Evolutionary conservation across 768 basidiomycete species (phyloP).

Genomic region (Dictyophora rubrovolvata): DNA sequence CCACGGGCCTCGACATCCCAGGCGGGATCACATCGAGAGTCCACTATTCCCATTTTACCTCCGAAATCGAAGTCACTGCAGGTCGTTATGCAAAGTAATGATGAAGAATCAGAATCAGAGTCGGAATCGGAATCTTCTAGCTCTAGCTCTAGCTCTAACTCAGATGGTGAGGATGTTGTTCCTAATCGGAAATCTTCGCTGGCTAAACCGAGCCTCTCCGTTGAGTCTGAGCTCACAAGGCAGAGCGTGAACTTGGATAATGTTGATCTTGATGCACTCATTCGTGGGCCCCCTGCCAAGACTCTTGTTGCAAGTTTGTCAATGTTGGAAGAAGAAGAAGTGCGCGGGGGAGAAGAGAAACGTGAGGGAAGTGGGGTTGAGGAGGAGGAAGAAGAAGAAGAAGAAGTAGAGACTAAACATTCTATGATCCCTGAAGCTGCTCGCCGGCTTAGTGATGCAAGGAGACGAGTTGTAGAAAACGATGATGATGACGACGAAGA

Average conservation of each 20-base stretch:
- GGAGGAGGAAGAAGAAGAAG: conserved; percentile 23
- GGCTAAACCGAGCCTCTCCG: not conserved
- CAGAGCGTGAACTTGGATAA: conserved; percentile 8
- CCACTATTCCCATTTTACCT: conserved; percentile 18
- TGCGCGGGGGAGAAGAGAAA: conserved; percentile 9
- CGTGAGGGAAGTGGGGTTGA: conserved; percentile 19
- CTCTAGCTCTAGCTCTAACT: not conserved
- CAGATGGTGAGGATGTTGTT: conserved; percentile 13
- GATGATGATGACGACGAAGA: conserved; percentile 16
- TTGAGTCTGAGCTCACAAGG: not conserved
- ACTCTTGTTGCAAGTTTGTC: not conserved
- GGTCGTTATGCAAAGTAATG: conserved; percentile 25
- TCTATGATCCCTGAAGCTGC: conserved; percentile 22
- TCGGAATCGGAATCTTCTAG: conserved; percentile 25
- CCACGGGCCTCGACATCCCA: not conserved
- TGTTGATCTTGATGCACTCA: conserved; percentile 29
- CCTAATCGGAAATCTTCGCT: not conserved
- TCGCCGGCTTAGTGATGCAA: conserved; percentile 24
- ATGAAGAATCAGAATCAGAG: conserved; percentile 33
- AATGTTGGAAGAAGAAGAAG: not conserved
- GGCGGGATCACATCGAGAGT: not conserved
- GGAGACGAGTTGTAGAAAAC: conserved; percentile 19
- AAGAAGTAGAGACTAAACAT: conserved; percentile 19
- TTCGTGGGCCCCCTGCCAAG: conserved; percentile 31
- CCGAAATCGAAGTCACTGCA: conserved; percentile 25